Evolutionary conservation across 169 alveolate genomes (phyloP).

Genomic region (Cryptosporidium sp.): DNA sequence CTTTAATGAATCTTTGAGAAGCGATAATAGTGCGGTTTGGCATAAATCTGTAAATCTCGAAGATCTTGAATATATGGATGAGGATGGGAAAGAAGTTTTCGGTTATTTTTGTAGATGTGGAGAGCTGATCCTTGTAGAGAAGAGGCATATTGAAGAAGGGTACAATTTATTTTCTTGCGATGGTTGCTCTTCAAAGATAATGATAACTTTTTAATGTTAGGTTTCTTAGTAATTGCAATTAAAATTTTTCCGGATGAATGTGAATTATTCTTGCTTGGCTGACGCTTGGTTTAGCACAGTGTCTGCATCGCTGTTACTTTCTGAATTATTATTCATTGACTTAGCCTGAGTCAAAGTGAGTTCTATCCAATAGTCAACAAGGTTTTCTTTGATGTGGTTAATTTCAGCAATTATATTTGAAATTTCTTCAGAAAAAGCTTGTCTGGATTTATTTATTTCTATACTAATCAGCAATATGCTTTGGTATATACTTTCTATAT

Average conservation of each 20-base stretch:
- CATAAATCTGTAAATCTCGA: constrained; percentile 26
- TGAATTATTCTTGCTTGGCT: neutral
- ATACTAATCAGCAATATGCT: neutral
- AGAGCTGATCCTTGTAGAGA: constrained; percentile 18
- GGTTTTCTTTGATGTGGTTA: constrained; percentile 17
- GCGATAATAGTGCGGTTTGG: constrained; percentile 6
- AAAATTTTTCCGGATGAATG: neutral
- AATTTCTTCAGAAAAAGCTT: neutral
- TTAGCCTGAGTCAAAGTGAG: constrained; percentile 41
- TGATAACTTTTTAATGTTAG: constrained; percentile 24
- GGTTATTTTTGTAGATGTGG: constrained; percentile 59
- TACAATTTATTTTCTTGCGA: constrained; percentile 61
- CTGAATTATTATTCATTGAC: neutral
- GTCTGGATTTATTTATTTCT: constrained; percentile 1
- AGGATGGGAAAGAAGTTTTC: neutral
- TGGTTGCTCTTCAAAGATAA: constrained; percentile 37
- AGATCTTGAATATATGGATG: constrained; percentile 22
- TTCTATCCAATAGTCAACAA: constrained; percentile 70
- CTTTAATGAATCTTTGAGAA: constrained; percentile 17
- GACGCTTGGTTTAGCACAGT: neutral
- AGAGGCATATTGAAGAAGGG: constrained; percentile 44
- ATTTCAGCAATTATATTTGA: constrained; percentile 25
- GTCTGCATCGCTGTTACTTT: constrained; percentile 13
- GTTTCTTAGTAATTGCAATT: neutral
- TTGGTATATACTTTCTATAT: neutral